Conservation (phyloP, 441 rosid species). For the Mallotus japonicus region DNA sequence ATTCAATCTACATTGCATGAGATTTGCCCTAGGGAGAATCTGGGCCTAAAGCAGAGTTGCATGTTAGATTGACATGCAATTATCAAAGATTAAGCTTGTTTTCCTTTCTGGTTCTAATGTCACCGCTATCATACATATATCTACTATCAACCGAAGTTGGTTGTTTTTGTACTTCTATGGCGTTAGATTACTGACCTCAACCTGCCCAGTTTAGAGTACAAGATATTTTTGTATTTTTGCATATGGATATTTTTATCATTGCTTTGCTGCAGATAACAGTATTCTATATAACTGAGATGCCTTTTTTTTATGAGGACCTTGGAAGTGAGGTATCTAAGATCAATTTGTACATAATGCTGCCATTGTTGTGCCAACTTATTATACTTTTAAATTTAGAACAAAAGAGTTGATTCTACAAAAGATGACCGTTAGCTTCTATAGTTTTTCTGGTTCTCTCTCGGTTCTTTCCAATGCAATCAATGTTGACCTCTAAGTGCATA, state of each 20-base stretch:
- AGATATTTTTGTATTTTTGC: neutral
- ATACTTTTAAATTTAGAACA: neutral
- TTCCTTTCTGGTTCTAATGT: neutral
- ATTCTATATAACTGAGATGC: too few species aligned
- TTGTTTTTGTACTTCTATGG: neutral
- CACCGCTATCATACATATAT: neutral
- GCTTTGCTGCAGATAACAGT: neutral
- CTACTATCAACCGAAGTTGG: neutral
- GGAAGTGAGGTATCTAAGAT: neutral
- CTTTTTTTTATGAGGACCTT: neutral
- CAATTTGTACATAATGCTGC: neutral
- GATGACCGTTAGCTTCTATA: neutral
- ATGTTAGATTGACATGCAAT: neutral
- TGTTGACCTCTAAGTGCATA: neutral
- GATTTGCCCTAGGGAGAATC: too few species aligned
- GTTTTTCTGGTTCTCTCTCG: neutral
- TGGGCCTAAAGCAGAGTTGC: neutral
- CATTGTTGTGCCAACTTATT: neutral
- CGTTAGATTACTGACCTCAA: neutral
- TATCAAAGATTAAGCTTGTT: neutral
- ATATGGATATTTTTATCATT: neutral
- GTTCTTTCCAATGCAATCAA: neutral
- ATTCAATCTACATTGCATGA: too few species aligned
- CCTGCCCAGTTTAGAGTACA: neutral
- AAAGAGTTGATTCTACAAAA: neutral